Evolutionary conservation across 805 yeast species (phyloP).

Genomic region (Sungouiozyma ichnusensis): DNA sequence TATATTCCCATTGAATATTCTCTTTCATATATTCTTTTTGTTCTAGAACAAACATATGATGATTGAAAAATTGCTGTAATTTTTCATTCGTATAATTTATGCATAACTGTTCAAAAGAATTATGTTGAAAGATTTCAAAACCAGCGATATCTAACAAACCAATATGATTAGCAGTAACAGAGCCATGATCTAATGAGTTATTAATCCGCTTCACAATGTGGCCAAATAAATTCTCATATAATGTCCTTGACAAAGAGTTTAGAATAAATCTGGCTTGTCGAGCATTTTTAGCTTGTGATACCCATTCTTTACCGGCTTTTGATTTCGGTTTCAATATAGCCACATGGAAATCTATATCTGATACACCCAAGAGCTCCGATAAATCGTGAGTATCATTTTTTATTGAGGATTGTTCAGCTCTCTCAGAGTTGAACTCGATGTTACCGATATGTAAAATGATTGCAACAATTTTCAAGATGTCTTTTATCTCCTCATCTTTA

Average conservation of each 20-base stretch:
- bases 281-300: constrained; percentile 68
- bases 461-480: constrained; percentile 59
- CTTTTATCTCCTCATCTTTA: constrained; percentile 38
- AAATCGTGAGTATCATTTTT: constrained; percentile 38
- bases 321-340: constrained; percentile 70
- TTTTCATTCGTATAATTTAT: constrained; percentile 96
- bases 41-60: constrained; percentile 93
- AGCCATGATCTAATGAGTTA: constrained; percentile 43
- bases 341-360: constrained; percentile 38
- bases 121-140: constrained; percentile 87
- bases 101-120: constrained; percentile 94
- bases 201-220: constrained; percentile 70
- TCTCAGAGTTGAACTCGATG: constrained; percentile 54
- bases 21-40: constrained; percentile 92
- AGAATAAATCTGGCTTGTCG: constrained; percentile 69
- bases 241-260: constrained; percentile 78
- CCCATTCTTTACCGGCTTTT: constrained; percentile 82
- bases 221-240: constrained; percentile 78
- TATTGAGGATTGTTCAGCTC: constrained; percentile 67
- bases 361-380: constrained; percentile 56
- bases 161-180: constrained; percentile 47
- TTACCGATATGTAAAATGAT: constrained; percentile 80
- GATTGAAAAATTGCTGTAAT: constrained; percentile 94
- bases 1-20: constrained; percentile 91
- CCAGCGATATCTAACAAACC: constrained; percentile 98